Percentiles rank a stretch among this genome's conserved stretches.
Conservation (phyloP, 164 flowering plant genomes). For the Umbilicus rupestris region DNA sequence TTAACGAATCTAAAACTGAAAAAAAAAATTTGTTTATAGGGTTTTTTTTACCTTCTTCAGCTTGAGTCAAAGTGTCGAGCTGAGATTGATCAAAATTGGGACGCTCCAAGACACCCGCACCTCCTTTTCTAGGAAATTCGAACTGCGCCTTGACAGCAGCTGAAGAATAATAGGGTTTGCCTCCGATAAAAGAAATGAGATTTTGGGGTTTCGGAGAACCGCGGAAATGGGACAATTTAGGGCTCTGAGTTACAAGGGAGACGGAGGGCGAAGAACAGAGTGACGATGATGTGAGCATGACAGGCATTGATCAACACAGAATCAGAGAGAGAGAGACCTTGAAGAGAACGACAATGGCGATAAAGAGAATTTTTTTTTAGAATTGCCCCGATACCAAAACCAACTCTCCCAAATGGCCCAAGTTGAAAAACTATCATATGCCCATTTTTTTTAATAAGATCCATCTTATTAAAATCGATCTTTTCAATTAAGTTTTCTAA, state of each 20-base stretch:
- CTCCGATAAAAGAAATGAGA: background rate
- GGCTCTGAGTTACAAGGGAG: background rate
- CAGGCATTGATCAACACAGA: background rate
- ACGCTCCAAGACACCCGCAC: slow-evolving; percentile 19
- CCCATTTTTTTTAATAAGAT: too few species aligned
- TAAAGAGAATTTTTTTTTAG: too few species aligned
- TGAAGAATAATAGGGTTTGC: background rate
- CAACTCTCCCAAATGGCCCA: too few species aligned
- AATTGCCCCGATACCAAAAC: too few species aligned
- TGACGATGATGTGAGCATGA: background rate
- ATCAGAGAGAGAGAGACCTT: too few species aligned
- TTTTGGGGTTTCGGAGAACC: background rate
- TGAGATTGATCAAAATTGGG: slow-evolving; percentile 24
- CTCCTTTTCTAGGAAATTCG: slow-evolving; percentile 16
- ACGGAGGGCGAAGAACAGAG: background rate
- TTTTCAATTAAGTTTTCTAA: too few species aligned
- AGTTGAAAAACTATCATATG: too few species aligned
- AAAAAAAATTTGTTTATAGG: background rate
- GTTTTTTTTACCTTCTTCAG: slow-evolving; percentile 14
- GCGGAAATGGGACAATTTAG: background rate
- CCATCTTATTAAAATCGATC: too few species aligned
- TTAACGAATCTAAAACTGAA: background rate
- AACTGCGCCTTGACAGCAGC: slow-evolving; percentile 14
- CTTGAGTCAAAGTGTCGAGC: slow-evolving; percentile 13
- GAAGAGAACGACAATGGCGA: too few species aligned